Evolutionary conservation across 2,329 filamentous ascomycete species (phyloP).

Genomic region (Myriosclerotinia curreyana): DNA sequence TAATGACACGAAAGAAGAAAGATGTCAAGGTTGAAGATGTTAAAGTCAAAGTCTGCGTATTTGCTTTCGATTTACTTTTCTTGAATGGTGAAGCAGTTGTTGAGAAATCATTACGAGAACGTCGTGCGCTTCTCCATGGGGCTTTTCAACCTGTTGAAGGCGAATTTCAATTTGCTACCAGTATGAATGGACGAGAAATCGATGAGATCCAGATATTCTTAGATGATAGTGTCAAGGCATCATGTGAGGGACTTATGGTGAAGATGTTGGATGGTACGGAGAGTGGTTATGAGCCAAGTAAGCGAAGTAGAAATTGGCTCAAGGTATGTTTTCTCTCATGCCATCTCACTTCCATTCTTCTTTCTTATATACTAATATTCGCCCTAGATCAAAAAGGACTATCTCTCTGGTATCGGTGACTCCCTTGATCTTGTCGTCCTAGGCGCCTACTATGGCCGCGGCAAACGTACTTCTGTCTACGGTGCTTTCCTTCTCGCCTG

Average conservation of each 20-base stretch:
- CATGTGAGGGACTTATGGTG: conserved; percentile 97
- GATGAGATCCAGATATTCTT: conserved; percentile 91
- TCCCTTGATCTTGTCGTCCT: conserved; percentile 95
- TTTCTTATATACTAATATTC: conserved; percentile 17
- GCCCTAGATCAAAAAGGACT: conserved; percentile 91
- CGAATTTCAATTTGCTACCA: conserved; percentile 87
- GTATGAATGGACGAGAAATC: conserved; percentile 81
- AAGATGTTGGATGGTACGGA: conserved; percentile 97
- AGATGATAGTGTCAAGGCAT: conserved; percentile 92
- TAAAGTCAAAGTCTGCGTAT: conserved; percentile 95
- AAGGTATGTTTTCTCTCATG: conserved; percentile 58
- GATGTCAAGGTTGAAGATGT: conserved; percentile 94
- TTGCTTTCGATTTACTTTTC: conserved; percentile 92
- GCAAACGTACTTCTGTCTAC: conserved; percentile 93
- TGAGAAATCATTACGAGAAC: conserved; percentile 79
- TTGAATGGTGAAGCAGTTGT: conserved; percentile 89
- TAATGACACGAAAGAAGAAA: conserved; percentile 98
- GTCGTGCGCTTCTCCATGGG: conserved; percentile 68
- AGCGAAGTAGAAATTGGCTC: conserved; percentile 95
- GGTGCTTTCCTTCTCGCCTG: conserved; percentile 94
- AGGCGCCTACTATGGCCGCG: conserved; percentile 89
- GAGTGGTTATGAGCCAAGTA: conserved; percentile 93
- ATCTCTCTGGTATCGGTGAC: conserved; percentile 88
- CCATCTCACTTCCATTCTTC: background rate
- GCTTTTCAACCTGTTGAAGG: conserved; percentile 79